Evolutionary conservation across 2,329 filamentous ascomycete species (phyloP), one percentile per base, ranked within the genome.

Genomic region (Beauveria pseudobassiana): DNA sequence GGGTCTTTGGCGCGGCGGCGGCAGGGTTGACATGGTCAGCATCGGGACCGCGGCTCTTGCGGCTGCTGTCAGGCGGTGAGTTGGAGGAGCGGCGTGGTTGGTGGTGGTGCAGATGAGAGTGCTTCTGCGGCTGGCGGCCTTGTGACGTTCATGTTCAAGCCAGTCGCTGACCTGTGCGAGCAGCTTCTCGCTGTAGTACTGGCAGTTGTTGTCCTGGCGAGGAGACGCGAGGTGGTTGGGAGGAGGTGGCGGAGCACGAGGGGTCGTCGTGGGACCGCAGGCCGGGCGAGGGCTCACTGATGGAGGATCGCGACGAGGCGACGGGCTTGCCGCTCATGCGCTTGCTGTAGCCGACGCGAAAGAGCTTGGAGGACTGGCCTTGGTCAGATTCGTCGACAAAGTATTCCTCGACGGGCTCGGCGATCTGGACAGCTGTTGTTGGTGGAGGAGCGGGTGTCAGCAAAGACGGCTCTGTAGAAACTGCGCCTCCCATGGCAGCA

Each of bases 91-190:
- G 78, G 64, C 73, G 77, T 43, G 69, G 68, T 63, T 68, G 66
- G 45, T 71, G 70, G 40, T 71, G 70, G 73, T 78, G 63, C 57
- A 67, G 69, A 63, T 69, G 55, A 12, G 51, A 24, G 52, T 57
- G 68, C 72, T 75, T 79, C 67, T 80, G 69, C 81, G 85, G 56
- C 80, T 80, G 10, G 79, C 74, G 45, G 82, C 81, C 67, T 86
- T 85, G 38, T 80, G 76, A 70, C 87, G 89, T 75, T 97, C 92
- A 55, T 87, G 84, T 67, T 93, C 86, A 45, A 97, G 77, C 93
- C 93, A 98, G 66, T 90, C 86, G 28, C 84, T 82, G 16, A 97
- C 86, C 70, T 96, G 90, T 22, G 86, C 81, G 30, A 95, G 75
- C 8, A 96, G 74, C 65, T 80, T 83, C 66, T 86, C 78, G 58